A percentile compares a stretch with the other conserved stretches of the same genome.
Evolutionary conservation across 495 filamentous ascomycete species (phyloP).

Genomic region (Penicillium crystallinum): DNA sequence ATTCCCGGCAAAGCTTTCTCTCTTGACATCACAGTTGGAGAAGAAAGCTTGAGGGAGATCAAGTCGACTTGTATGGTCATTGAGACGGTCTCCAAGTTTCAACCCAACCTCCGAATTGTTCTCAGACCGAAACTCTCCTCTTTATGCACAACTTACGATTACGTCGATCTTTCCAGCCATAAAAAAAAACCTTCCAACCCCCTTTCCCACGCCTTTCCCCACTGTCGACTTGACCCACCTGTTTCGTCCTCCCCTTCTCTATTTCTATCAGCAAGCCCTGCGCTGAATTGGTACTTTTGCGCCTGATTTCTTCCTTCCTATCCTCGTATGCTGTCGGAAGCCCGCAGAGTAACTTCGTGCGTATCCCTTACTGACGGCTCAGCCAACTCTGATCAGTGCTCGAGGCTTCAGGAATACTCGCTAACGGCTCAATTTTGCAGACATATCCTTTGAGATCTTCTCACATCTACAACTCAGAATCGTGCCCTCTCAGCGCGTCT

Average conservation of each 20-base stretch:
- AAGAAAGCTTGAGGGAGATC: neutral
- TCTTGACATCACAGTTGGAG: neutral
- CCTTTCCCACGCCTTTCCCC: conserved; percentile 7
- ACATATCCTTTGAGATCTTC: neutral
- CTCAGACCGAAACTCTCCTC: neutral
- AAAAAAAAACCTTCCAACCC: neutral
- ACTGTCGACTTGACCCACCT: conserved; percentile 17
- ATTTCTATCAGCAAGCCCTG: conserved; percentile 6
- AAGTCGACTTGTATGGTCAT: neutral
- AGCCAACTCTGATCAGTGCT: neutral
- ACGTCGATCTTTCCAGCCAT: conserved; percentile 1
- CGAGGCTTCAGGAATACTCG: neutral
- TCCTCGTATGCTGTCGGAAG: neutral
- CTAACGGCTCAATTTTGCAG: neutral
- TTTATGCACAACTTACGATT: neutral
- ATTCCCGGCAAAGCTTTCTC: neutral
- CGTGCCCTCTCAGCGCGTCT: neutral
- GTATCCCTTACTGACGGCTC: neutral
- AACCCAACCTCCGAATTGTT: neutral
- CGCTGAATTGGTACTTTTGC: conserved; percentile 8
- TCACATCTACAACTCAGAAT: neutral
- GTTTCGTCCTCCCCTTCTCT: conserved; percentile 12
- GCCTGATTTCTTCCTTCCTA: neutral
- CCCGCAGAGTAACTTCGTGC: neutral
- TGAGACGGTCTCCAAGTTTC: neutral